Conservation (phyloP, 192 early-diverging fungal species). For the Entrophospora sp. region DNA sequence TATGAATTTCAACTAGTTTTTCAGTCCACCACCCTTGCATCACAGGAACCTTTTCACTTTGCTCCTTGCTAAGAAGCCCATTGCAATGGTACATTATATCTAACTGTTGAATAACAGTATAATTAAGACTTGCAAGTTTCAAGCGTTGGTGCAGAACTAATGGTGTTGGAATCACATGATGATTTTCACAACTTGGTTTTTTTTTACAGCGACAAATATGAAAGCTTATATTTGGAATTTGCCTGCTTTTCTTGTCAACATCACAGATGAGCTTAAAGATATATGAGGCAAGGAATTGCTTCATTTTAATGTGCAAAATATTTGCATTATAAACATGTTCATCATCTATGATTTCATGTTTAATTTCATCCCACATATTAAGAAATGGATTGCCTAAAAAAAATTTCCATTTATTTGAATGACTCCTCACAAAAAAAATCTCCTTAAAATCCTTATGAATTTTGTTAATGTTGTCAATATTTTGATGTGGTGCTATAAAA, state of each 20-base stretch:
- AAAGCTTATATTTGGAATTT: slow-evolving; percentile 2
- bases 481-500: not conserved
- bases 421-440: not conserved
- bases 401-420: not conserved
- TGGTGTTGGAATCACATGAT: slow-evolving; percentile 8
- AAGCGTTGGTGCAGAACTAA: not conserved
- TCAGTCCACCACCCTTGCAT: slow-evolving; percentile 8
- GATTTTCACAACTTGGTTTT: not conserved
- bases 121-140: not conserved
- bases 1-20: slow-evolving; percentile 5
- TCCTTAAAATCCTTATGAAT: not conserved
- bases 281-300: not conserved
- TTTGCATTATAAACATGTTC: not conserved
- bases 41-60: not conserved
- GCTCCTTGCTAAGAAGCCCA: not conserved
- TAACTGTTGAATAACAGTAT: not conserved
- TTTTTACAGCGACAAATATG: not conserved
- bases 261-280: not conserved
- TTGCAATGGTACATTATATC: not conserved
- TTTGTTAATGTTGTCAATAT: not conserved
- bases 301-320: not conserved
- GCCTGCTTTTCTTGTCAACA: not conserved
- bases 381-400: not conserved
- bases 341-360: not conserved
- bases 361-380: not conserved